phyloP scores from a whole-genome alignment of 1,139 yeast genomes.

The Dujonia santamariae region DNA sequence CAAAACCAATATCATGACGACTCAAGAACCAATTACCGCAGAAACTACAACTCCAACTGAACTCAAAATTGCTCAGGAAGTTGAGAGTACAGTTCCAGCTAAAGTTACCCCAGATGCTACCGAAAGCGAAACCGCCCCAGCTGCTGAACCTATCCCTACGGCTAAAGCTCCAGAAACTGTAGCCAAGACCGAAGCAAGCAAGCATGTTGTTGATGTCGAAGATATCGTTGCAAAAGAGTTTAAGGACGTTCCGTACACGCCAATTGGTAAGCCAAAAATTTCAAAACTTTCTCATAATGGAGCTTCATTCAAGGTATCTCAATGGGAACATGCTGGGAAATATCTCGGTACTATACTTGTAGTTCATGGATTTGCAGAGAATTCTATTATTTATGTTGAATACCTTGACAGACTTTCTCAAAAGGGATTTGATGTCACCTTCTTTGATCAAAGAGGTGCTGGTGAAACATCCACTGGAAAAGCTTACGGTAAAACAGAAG shows the following conservation, averaged over 20 bases:
- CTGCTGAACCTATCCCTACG: not conserved
- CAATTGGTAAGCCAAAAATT: constrained; percentile 27
- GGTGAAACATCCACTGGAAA: constrained; percentile 69
- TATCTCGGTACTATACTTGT: constrained; percentile 57
- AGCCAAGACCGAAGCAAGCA: constrained; percentile 1
- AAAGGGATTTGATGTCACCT: constrained; percentile 69
- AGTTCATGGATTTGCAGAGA: constrained; percentile 85
- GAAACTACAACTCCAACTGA: too few relatives aligned
- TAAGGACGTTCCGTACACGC: constrained; percentile 29
- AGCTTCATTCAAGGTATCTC: constrained; percentile 37
- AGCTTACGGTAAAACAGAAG: constrained; percentile 64
- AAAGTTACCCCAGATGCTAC: not conserved
- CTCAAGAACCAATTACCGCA: too few relatives aligned
- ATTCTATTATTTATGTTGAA: constrained; percentile 50
- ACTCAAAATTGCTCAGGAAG: too few relatives aligned
- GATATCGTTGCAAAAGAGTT: too few relatives aligned
- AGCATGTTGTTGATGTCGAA: too few relatives aligned
- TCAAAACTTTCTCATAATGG: constrained; percentile 30
- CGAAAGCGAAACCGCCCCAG: not conserved
- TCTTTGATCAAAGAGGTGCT: constrained; percentile 87
- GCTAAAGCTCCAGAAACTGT: not conserved
- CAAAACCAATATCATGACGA: too few relatives aligned
- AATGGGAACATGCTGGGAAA: constrained; percentile 30
- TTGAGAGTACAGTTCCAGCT: too few relatives aligned
- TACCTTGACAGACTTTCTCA: constrained; percentile 56